These are phyloP conservation scores for Hypoxylon sp. DNA, from an alignment of 2,329 filamentous ascomycete genomes.

Conservation along the genomic window DNA sequence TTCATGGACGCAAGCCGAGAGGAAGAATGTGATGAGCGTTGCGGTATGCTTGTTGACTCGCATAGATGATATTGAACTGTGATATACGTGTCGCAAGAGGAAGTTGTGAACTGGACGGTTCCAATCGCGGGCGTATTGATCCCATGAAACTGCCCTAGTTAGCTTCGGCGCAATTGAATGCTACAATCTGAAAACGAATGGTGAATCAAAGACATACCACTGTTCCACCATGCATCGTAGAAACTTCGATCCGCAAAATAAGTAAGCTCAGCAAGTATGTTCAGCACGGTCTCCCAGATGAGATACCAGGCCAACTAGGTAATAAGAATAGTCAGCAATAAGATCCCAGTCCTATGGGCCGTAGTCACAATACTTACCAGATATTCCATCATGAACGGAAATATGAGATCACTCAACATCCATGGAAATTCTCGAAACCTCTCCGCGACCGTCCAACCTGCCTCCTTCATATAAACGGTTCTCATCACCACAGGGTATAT, in stretches of 20 bases:
- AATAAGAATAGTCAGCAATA: constrained; percentile 16
- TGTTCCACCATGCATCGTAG: constrained; percentile 76
- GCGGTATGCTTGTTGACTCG: constrained; percentile 78
- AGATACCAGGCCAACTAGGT: constrained; percentile 79
- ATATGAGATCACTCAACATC: constrained; percentile 81
- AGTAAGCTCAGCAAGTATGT: constrained; percentile 82
- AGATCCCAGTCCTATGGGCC: background rate
- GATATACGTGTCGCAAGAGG: constrained; percentile 83
- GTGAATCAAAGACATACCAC: constrained; percentile 55
- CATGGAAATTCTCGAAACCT: constrained; percentile 79
- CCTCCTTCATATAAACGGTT: constrained; percentile 77
- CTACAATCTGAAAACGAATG: background rate
- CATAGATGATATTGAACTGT: constrained; percentile 81
- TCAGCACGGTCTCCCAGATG: constrained; percentile 83
- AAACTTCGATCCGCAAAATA: constrained; percentile 84
- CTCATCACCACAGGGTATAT: constrained; percentile 82
- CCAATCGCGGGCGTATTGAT: constrained; percentile 86
- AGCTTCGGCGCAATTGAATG: background rate
- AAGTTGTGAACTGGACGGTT: constrained; percentile 85
- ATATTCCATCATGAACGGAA: constrained; percentile 85
- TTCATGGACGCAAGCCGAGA: constrained; percentile 80
- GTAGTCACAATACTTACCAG: constrained; percentile 59
- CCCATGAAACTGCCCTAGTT: constrained; percentile 69
- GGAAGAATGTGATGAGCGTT: constrained; percentile 81
- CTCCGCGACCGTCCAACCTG: constrained; percentile 71